phyloP scores from a whole-genome alignment of 176 grass and related monocot genomes.

The Poa pratensis region DNA sequence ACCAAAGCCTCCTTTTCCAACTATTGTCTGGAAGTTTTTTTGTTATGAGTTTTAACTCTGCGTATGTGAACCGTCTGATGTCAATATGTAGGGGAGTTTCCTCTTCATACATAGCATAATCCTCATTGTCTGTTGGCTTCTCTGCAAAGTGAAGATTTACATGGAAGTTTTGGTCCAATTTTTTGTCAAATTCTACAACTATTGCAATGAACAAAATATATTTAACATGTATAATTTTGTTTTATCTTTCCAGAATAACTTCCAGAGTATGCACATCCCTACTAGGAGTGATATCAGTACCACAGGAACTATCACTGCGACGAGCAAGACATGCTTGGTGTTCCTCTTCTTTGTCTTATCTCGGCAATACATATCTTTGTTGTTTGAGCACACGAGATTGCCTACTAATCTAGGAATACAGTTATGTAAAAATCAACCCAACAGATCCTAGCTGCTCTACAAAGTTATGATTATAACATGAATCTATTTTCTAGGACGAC shows the following conservation, averaged over 20 bases:
- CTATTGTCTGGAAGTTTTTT: slow-evolving; percentile 24
- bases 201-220: background rate
- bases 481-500: background rate
- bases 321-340: background rate
- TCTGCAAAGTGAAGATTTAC: background rate
- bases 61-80: slow-evolving; percentile 46
- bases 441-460: slow-evolving; percentile 16
- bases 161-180: background rate
- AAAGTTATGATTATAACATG: slow-evolving; percentile 7
- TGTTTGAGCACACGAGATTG: slow-evolving; percentile 24
- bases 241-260: slow-evolving; percentile 23
- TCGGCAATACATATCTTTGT: background rate
- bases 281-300: slow-evolving; percentile 4
- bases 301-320: slow-evolving; percentile 17
- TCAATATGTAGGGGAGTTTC: slow-evolving; percentile 43
- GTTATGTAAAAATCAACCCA: background rate
- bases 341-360: background rate
- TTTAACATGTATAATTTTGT: background rate
- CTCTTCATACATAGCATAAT: slow-evolving; percentile 45
- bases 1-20: slow-evolving; percentile 63
- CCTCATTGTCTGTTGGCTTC: background rate
- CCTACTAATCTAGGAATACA: slow-evolving; percentile 7
- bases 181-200: background rate
- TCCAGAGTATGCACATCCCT: slow-evolving; percentile 8
- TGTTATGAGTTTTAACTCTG: slow-evolving; percentile 45